Percentiles rank a stretch among this genome's conserved stretches.
phyloP scores from a whole-genome alignment of 2,329 filamentous ascomycete genomes.

The Trichoderma arundinaceum region DNA sequence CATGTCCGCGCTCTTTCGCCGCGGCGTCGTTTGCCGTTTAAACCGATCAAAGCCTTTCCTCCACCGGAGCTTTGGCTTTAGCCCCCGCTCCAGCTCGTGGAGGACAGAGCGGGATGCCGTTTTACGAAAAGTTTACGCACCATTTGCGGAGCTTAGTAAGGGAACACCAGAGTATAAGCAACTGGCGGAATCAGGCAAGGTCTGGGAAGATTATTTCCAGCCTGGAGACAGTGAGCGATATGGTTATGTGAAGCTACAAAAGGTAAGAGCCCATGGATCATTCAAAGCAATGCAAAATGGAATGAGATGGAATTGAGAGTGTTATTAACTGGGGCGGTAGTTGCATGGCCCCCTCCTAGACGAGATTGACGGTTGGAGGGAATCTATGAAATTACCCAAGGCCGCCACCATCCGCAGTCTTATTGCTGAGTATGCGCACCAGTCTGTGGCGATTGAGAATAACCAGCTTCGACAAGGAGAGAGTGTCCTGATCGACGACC shows the following conservation, averaged over 20 bases:
- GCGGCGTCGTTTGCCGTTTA: not conserved
- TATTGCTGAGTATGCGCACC: not conserved
- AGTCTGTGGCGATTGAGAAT: not conserved
- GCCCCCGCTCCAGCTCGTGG: not conserved
- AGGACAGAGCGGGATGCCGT: not conserved
- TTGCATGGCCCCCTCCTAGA: not conserved
- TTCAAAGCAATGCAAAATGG: not conserved
- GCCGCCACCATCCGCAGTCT: not conserved
- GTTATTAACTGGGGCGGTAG: not conserved
- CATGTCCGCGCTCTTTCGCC: not conserved
- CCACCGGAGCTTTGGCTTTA: not conserved
- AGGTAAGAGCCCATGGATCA: not conserved
- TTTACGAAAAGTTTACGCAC: not conserved
- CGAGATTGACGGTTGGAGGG: not conserved
- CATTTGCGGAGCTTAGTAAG: not conserved
- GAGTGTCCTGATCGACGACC: not conserved
- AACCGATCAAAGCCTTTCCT: not conserved
- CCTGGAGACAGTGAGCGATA: not conserved
- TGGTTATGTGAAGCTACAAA: not conserved
- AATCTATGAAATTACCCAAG: not conserved
- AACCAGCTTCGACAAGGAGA: not conserved
- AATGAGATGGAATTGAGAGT: too few relatives aligned
- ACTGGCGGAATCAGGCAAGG: not conserved
- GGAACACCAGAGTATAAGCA: not conserved
- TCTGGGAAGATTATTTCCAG: slow-evolving; percentile 16